A percentile compares a stretch with the other conserved stretches of the same genome.
phyloP scores from a whole-genome alignment of 768 basidiomycete genomes.

The Hemileccinum impolitum region DNA sequence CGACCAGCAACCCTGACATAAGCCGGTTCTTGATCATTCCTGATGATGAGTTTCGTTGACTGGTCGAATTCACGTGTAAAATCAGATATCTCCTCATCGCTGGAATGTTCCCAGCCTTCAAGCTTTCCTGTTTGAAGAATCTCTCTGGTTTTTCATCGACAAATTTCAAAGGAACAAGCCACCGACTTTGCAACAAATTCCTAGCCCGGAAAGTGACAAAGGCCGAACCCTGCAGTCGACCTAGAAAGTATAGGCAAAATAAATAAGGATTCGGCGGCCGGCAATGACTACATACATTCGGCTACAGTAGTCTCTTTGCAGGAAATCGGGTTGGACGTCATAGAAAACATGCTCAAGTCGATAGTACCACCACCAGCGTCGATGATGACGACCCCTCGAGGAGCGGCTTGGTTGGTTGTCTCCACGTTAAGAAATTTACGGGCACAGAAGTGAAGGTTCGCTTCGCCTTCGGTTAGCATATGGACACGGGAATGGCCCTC shows the following conservation, averaged over 20 bases:
- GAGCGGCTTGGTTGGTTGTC: constrained; percentile 18
- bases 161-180: no score
- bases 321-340: constrained; percentile 13
- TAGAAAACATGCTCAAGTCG: constrained; percentile 35
- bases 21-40: neutral
- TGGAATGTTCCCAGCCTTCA: neutral
- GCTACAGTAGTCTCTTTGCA: constrained; percentile 34
- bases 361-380: constrained; percentile 41
- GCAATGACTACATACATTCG: constrained; percentile 21
- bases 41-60: neutral
- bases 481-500: constrained; percentile 15
- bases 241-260: no score
- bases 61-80: neutral
- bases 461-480: constrained; percentile 24
- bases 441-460: constrained; percentile 36
- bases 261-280: no score
- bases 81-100: neutral
- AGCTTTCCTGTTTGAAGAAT: neutral
- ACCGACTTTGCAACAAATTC: no score
- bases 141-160: no score
- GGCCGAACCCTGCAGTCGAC: no score
- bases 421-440: constrained; percentile 34
- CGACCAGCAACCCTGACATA: neutral
- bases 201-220: no score
- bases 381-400: constrained; percentile 36